Evolutionary conservation across 805 yeast genomes (phyloP).

Genomic region (Candida andamanensis): DNA sequence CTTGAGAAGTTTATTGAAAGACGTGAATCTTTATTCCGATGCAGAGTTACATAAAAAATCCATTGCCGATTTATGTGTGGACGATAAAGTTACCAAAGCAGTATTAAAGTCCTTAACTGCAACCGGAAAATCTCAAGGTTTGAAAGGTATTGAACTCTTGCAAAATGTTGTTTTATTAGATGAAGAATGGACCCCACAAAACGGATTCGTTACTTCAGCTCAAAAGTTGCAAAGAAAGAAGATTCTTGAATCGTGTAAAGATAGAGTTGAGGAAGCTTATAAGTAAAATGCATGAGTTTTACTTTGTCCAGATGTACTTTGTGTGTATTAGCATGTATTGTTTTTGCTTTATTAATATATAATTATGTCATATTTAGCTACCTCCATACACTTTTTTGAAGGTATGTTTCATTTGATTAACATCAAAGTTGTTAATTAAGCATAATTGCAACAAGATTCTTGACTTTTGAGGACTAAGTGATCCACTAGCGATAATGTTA

Average conservation of each 20-base stretch:
- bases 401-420: constrained; percentile 36
- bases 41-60: constrained; percentile 41
- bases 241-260: constrained; percentile 66
- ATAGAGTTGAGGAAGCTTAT: constrained; percentile 65
- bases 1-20: constrained; percentile 51
- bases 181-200: constrained; percentile 97
- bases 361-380: no score
- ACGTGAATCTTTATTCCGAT: constrained; percentile 45
- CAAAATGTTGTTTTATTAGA: constrained; percentile 73
- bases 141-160: constrained; percentile 79
- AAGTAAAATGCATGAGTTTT: no score
- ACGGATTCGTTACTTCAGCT: constrained; percentile 90
- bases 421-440: constrained; percentile 35
- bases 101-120: constrained; percentile 56
- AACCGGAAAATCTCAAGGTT: constrained; percentile 78
- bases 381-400: constrained; percentile 27
- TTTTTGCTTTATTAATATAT: no score
- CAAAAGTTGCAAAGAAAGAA: constrained; percentile 93
- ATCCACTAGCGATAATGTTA: constrained; percentile 58
- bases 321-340: no score
- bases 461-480: constrained; percentile 60
- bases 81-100: constrained; percentile 50
- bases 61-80: constrained; percentile 46
- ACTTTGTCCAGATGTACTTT: no score
- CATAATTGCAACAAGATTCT: constrained; percentile 56